These are phyloP conservation scores for Lindgomyces ingoldianus DNA, from an alignment of 495 filamentous ascomycete species.

Conservation along the genomic window DNA sequence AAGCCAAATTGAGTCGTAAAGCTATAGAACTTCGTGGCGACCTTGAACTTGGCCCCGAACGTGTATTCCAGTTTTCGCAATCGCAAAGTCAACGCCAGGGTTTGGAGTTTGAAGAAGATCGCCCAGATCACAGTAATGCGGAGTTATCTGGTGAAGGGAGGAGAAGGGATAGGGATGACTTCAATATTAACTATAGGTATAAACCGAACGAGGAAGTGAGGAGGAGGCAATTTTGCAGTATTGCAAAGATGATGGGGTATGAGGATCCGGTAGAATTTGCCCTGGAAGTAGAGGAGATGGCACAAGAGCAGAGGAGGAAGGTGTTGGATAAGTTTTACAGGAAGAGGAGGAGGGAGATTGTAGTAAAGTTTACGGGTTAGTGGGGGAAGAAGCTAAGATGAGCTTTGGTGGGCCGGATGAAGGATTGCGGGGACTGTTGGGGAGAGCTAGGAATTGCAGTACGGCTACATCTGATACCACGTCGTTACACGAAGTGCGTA, in stretches of 20 bases:
- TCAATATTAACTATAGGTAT: constrained; percentile 62
- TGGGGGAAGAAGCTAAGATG: neutral
- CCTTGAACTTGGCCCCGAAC: constrained; percentile 40
- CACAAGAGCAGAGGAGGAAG: constrained; percentile 76
- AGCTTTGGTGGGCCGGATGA: no score
- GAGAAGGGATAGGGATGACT: constrained; percentile 14
- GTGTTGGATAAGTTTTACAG: constrained; percentile 82
- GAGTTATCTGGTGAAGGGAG: neutral
- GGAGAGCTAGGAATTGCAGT: neutral
- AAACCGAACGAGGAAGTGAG: constrained; percentile 74
- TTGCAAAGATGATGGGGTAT: constrained; percentile 81
- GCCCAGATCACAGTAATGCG: neutral
- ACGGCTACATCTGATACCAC: neutral
- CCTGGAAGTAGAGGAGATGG: constrained; percentile 90
- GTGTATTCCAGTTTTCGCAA: constrained; percentile 31
- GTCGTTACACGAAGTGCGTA: neutral
- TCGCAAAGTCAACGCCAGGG: constrained; percentile 6
- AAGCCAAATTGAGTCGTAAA: constrained; percentile 72
- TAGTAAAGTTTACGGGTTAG: constrained; percentile 7
- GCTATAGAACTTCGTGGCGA: constrained; percentile 67
- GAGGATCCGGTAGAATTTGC: constrained; percentile 81
- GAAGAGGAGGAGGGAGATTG: constrained; percentile 48
- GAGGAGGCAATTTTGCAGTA: constrained; percentile 84
- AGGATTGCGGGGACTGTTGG: neutral
- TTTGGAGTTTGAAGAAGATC: neutral